Evolutionary conservation across 2,329 filamentous ascomycete species (phyloP).

Genomic region (Aspergillus awamori): DNA sequence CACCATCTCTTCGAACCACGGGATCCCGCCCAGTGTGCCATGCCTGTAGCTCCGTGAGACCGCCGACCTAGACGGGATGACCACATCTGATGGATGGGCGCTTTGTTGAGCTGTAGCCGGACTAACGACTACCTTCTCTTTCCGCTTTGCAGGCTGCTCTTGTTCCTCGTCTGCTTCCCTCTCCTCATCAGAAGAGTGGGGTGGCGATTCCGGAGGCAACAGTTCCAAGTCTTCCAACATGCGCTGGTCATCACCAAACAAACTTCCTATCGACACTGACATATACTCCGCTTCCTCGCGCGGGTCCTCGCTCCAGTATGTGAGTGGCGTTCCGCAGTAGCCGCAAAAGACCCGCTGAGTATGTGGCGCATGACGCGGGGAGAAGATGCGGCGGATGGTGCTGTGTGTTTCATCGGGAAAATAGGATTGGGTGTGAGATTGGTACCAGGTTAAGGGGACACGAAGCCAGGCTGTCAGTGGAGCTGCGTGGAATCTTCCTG

Average conservation of each 20-base stretch:
- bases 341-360: constrained; percentile 83
- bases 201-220: constrained; percentile 53
- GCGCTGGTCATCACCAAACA: constrained; percentile 70
- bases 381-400: constrained; percentile 69
- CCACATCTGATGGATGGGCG: constrained; percentile 21
- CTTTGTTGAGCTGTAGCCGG: constrained; percentile 14
- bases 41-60: constrained; percentile 41
- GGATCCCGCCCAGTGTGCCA: constrained; percentile 59
- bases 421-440: constrained; percentile 72
- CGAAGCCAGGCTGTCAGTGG: constrained; percentile 80
- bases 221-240: constrained; percentile 74
- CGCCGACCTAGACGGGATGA: constrained; percentile 27
- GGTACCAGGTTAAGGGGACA: constrained; percentile 79
- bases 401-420: constrained; percentile 75
- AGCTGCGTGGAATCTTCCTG: constrained; percentile 67
- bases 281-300: constrained; percentile 74
- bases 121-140: constrained; percentile 6
- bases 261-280: constrained; percentile 76
- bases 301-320: constrained; percentile 79
- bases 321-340: constrained; percentile 84
- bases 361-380: constrained; percentile 59
- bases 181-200: constrained; percentile 14
- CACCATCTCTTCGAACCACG: constrained; percentile 84
- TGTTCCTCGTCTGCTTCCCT: constrained; percentile 28
- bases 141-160: constrained; percentile 22